A percentile compares a stretch with the other conserved stretches of the same genome.
Conservation (phyloP, 2,329 filamentous ascomycete species). For the Fusarium drepaniforme region DNA sequence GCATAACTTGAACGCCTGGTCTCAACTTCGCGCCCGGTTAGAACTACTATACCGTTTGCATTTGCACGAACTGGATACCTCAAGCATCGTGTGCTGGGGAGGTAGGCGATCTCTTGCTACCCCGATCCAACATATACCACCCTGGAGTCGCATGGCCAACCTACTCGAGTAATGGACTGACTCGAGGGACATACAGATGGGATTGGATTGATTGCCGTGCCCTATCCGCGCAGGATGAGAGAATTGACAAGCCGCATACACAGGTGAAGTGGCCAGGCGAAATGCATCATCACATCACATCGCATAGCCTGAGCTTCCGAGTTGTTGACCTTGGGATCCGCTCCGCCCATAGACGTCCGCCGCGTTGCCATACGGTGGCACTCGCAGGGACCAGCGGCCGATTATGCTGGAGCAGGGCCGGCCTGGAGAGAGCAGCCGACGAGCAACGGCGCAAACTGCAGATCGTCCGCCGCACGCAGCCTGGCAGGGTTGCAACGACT, state of each 20-base stretch:
- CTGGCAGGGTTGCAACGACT: constrained; percentile 37
- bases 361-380: constrained; percentile 38
- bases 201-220: constrained; percentile 28
- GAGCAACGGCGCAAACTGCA: constrained; percentile 40
- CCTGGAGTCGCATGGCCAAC: constrained; percentile 13
- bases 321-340: constrained; percentile 39
- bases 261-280: constrained; percentile 33
- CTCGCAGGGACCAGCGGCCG: constrained; percentile 32
- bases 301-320: constrained; percentile 38
- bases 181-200: constrained; percentile 21
- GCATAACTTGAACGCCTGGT: constrained; percentile 7
- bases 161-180: constrained; percentile 28
- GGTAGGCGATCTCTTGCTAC: constrained; percentile 5
- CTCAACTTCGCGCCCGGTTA: background rate
- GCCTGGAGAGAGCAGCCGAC: constrained; percentile 30
- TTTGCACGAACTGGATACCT: constrained; percentile 10
- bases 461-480: constrained; percentile 43
- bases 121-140: background rate
- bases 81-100: background rate
- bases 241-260: constrained; percentile 15
- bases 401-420: constrained; percentile 33
- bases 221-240: constrained; percentile 35
- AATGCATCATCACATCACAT: constrained; percentile 45
- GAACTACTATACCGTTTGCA: constrained; percentile 1
- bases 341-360: constrained; percentile 38